Percentiles rank a stretch among this genome's conserved stretches.
phyloP scores from a whole-genome alignment of 1,139 yeast genomes.

The Geotrichum fermentans region DNA sequence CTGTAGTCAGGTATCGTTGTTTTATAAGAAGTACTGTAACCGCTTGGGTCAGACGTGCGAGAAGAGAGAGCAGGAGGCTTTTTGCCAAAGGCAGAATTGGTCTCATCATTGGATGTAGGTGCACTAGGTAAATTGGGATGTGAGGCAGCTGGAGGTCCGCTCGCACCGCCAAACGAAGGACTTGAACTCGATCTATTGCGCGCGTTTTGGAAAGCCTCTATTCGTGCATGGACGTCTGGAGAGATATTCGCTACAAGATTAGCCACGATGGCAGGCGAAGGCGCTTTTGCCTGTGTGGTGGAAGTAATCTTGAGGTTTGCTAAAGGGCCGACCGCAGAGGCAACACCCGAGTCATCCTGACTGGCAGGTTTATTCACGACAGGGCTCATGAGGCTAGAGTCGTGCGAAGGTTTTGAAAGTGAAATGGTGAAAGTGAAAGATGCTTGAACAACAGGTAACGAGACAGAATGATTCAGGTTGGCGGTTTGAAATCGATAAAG shows the following conservation, averaged over 20 bases:
- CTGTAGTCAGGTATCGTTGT: conserved; percentile 20
- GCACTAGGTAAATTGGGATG: not conserved
- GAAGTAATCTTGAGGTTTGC: conserved; percentile 12
- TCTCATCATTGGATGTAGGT: no score
- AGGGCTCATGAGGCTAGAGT: conserved; percentile 2
- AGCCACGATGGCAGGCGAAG: conserved; percentile 21
- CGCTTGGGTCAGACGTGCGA: conserved; percentile 1
- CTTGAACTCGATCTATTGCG: no score
- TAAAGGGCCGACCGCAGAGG: conserved; percentile 1
- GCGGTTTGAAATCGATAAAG: not conserved
- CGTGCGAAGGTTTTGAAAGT: not conserved
- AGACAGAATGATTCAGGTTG: not conserved
- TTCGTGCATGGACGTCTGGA: conserved; percentile 68
- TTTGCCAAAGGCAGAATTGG: not conserved
- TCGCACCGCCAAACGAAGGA: no score
- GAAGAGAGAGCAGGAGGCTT: not conserved
- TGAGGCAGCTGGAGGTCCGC: not conserved
- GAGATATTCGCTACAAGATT: conserved; percentile 34
- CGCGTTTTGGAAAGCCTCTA: conserved; percentile 57
- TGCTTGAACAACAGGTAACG: not conserved
- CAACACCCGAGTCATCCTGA: not conserved
- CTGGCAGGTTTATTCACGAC: not conserved
- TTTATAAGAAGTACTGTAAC: conserved; percentile 14
- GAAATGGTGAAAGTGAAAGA: not conserved
- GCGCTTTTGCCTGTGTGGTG: conserved; percentile 7